Evolutionary conservation across 2,329 filamentous ascomycete genomes (phyloP).

Genomic region (Paraphaeosphaeria sporulosa): DNA sequence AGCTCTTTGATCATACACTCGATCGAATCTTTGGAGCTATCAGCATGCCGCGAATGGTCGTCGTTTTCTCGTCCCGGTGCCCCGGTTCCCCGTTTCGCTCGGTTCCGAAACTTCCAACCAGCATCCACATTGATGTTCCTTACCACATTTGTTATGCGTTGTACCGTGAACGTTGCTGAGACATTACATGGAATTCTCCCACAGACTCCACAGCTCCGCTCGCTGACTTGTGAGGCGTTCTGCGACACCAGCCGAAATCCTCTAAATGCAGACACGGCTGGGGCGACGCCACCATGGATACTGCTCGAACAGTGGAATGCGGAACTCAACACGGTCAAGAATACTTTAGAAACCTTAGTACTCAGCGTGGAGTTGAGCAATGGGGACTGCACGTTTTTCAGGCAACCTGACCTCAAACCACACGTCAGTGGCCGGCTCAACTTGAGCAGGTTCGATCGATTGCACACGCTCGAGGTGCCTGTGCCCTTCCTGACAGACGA

Average conservation of each 20-base stretch:
- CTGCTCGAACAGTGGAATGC: constrained; percentile 28
- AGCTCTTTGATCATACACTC: constrained; percentile 25
- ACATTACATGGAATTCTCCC: constrained; percentile 19
- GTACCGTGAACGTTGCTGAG: constrained; percentile 19
- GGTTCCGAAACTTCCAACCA: background rate
- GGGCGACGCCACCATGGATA: constrained; percentile 15
- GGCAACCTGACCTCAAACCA: constrained; percentile 28
- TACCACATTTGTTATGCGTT: constrained; percentile 30
- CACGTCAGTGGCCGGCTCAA: constrained; percentile 32
- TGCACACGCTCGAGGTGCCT: constrained; percentile 36
- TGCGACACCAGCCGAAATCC: constrained; percentile 21
- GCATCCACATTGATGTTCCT: constrained; percentile 22
- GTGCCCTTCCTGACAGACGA: constrained; percentile 38
- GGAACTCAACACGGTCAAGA: constrained; percentile 16
- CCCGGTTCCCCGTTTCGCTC: too few species aligned
- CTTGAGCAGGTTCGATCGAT: constrained; percentile 25
- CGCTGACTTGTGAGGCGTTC: constrained; percentile 35
- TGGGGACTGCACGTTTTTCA: constrained; percentile 23
- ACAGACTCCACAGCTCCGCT: constrained; percentile 28
- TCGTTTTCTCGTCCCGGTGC: constrained; percentile 5
- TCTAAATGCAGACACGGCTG: background rate
- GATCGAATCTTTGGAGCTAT: constrained; percentile 23
- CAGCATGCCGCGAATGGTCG: constrained; percentile 11
- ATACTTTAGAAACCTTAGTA: constrained; percentile 28
- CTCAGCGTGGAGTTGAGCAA: constrained; percentile 34